Percentiles rank a stretch among this genome's conserved stretches.
phyloP scores from a whole-genome alignment of 1,284 basidiomycete species.

The Puccinia coronata region DNA sequence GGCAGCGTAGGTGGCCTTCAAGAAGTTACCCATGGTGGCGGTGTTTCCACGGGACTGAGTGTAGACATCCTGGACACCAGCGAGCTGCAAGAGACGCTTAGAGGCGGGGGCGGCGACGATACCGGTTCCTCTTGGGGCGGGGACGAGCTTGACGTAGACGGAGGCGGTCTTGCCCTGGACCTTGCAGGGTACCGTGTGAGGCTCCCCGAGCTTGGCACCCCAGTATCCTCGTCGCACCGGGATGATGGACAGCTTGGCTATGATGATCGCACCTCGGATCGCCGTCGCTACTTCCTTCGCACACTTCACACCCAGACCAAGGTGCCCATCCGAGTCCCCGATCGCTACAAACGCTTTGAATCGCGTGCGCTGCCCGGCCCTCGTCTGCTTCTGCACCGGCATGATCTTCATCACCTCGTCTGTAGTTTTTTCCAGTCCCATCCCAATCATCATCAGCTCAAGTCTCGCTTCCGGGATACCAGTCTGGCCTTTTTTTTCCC shows the following conservation, averaged over 20 bases:
- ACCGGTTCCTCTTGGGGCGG: conserved; percentile 95
- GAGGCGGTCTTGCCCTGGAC: conserved; percentile 98
- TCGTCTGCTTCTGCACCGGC: conserved; percentile 99
- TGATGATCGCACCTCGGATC: conserved; percentile 96
- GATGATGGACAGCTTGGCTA: conserved; percentile 91
- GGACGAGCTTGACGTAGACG: conserved; percentile 98
- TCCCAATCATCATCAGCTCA: not conserved
- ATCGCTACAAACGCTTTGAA: conserved; percentile 99
- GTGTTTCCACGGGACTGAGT: conserved; percentile 98
- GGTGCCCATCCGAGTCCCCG: conserved; percentile 96
- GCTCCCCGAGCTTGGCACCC: conserved; percentile 97
- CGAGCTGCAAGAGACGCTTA: conserved; percentile 94
- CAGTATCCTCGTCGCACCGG: conserved; percentile 99
- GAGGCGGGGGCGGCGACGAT: conserved; percentile 98
- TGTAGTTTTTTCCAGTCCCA: conserved; percentile 7
- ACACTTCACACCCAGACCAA: conserved; percentile 99
- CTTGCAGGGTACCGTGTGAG: conserved; percentile 98
- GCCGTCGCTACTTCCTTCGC: conserved; percentile 99
- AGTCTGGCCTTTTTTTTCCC: no score
- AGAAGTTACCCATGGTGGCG: conserved; percentile 99
- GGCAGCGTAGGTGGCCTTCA: conserved; percentile 97
- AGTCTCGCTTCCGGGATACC: no score
- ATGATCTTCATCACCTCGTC: conserved; percentile 99
- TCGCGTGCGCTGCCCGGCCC: conserved; percentile 97
- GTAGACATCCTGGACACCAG: conserved; percentile 86